Conservation (phyloP, 2,329 filamentous ascomycete genomes). For the Cylindrodendrum hubeiense region DNA sequence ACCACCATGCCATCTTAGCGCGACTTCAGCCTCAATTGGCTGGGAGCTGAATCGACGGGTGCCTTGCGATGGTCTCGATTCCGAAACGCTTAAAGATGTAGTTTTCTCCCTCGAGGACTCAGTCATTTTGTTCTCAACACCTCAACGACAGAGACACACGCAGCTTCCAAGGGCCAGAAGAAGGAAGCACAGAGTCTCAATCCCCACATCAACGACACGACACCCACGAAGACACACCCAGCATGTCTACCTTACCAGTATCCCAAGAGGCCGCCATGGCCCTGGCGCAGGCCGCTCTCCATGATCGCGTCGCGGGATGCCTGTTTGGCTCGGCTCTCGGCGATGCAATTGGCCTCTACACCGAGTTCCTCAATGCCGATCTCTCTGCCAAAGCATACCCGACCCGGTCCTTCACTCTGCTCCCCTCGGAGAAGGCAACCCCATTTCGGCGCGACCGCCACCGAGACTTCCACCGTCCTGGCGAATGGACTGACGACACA, state of each 20-base stretch:
- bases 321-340: conserved; percentile 65
- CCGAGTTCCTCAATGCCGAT: conserved; percentile 60
- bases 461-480: conserved; percentile 54
- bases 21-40: conserved; percentile 26
- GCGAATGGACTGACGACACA: conserved; percentile 68
- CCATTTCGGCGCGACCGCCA: conserved; percentile 59
- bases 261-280: conserved; percentile 29
- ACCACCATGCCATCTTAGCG: conserved; percentile 30
- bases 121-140: neutral
- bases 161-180: too few relatives aligned
- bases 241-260: conserved; percentile 30
- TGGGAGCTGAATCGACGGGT: conserved; percentile 24
- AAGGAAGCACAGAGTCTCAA: too few relatives aligned
- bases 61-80: conserved; percentile 8
- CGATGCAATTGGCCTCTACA: conserved; percentile 67
- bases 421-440: conserved; percentile 51
- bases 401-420: conserved; percentile 54
- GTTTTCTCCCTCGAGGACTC: neutral
- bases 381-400: conserved; percentile 53
- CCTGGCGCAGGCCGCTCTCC: conserved; percentile 40
- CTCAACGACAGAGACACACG: neutral
- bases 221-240: neutral
- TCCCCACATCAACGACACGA: too few relatives aligned
- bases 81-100: neutral
- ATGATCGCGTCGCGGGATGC: conserved; percentile 57